A percentile compares a stretch with the other conserved stretches of the same genome.
Conservation (phyloP, 2,329 filamentous ascomycete genomes). For the Hypoxylon sp. region DNA sequence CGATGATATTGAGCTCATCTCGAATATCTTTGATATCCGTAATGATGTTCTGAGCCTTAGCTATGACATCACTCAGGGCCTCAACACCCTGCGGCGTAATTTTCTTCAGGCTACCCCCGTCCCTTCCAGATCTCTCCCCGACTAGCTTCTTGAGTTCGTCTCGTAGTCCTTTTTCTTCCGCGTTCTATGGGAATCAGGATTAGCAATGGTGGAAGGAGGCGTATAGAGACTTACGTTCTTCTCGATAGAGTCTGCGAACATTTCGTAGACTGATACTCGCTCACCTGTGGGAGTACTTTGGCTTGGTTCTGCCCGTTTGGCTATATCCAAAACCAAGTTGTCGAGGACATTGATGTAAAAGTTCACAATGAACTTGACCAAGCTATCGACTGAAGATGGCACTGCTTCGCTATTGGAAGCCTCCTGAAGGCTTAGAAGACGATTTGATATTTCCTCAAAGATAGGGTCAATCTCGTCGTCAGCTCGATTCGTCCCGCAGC, state of each 20-base stretch:
- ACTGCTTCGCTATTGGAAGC: neutral
- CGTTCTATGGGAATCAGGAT: neutral
- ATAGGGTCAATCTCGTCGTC: slow-evolving; percentile 6
- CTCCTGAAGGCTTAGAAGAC: neutral
- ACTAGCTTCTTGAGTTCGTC: neutral
- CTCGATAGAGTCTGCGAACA: slow-evolving; percentile 12
- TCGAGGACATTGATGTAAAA: slow-evolving; percentile 14
- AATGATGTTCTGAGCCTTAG: neutral
- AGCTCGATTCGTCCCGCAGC: slow-evolving; percentile 1
- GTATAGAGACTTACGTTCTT: neutral
- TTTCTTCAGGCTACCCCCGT: neutral
- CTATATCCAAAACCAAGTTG: slow-evolving; percentile 5
- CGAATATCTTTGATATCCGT: slow-evolving; percentile 16
- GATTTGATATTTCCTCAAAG: slow-evolving; percentile 7
- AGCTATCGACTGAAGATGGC: slow-evolving; percentile 4
- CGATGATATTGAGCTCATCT: slow-evolving; percentile 16
- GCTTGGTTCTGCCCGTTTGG: neutral
- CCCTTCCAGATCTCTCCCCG: neutral
- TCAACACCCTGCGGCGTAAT: neutral
- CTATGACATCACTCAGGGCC: neutral
- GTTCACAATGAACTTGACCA: slow-evolving; percentile 12
- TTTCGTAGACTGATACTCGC: neutral
- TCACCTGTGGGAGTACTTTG: neutral
- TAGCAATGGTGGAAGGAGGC: neutral
- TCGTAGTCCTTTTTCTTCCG: neutral